These are phyloP conservation scores for Malus asiatica DNA, from an alignment of 306 rosid genomes.

Conservation along the genomic window DNA sequence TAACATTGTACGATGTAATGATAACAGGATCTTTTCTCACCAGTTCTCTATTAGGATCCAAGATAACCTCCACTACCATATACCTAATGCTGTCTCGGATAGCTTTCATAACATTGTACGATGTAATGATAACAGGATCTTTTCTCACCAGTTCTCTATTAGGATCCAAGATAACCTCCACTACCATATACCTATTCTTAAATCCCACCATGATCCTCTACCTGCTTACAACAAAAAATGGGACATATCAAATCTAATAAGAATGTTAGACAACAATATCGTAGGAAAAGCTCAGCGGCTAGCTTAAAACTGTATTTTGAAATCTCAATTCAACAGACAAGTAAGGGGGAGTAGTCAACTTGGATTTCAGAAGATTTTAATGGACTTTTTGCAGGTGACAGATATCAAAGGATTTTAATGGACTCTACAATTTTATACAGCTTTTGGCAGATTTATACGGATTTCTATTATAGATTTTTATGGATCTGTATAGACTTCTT, in stretches of 20 bases:
- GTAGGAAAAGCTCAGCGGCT: background rate
- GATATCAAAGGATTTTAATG: too few relatives aligned
- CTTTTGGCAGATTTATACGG: too few relatives aligned
- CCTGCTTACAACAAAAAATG: background rate
- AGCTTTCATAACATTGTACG: slow-evolving; percentile 54
- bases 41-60: slow-evolving; percentile 64
- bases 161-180: slow-evolving; percentile 77
- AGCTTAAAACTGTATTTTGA: background rate
- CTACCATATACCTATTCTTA: slow-evolving; percentile 62
- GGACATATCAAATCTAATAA: background rate
- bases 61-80: slow-evolving; percentile 64
- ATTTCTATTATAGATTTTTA: too few relatives aligned
- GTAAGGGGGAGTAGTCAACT: too few relatives aligned
- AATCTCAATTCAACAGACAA: background rate
- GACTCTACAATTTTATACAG: too few relatives aligned
- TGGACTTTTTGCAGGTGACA: too few relatives aligned
- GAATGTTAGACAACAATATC: background rate
- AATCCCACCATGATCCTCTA: slow-evolving; percentile 66
- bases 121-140: slow-evolving; percentile 59
- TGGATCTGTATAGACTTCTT: too few relatives aligned
- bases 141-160: slow-evolving; percentile 40
- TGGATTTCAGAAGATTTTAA: too few relatives aligned
- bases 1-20: slow-evolving; percentile 55
- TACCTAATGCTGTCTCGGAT: slow-evolving; percentile 64
- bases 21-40: slow-evolving; percentile 44